Base-by-base conservation (phyloP, 257 asterid genomes). In the Leptodermis oblonga region DNA sequence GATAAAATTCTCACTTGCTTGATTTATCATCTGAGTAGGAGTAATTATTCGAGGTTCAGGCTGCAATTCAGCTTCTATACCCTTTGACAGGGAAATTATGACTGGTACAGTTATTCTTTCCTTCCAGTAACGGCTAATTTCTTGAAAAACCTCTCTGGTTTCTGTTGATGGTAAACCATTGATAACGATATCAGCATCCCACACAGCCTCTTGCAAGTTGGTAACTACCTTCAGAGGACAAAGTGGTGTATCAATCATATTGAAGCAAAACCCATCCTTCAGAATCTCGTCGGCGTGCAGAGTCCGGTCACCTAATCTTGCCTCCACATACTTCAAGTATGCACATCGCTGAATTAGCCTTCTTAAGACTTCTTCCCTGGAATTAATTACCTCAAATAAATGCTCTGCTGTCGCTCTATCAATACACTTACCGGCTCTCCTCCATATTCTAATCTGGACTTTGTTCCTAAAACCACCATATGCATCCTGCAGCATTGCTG, bases 81-180 rank as follows among this genome's bases (percentile, higher is more conserved):
- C 97, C 88, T 91, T 91, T 0, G 97, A 92, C 80, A 89, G 82
- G 2, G 97, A 91, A 68, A 91, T 83, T 41, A 91, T 85, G 7
- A 91, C 65, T 2, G 97, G 96, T 10, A 66, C 17, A 2, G 88
- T 83, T 46, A 91, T 70, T 67, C 96, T 87, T 74, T 89, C 97
- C 76, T 91, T 87, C 97, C 97, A 91, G 70, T 86, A 89, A 77
- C 72, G 82, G 26, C 92, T 76, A 33, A 92, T 92, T 88, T 92
- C 96, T 62, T 69, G 87, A 62, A 92, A 92, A 3, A 89, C 90
- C 25, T 92, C 90, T 0, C 86, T 81, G 3, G 96, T 91, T 75
- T 91, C 97, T 3, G 96, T 91, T 28, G 97, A 91, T 33, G 97
- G 97, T 84, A 91, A 78, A 31, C 97, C 96, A 56, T 91, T 91